These are phyloP conservation scores for Millerago galiae DNA, from an alignment of 805 yeast genomes.

Conservation along the genomic window DNA sequence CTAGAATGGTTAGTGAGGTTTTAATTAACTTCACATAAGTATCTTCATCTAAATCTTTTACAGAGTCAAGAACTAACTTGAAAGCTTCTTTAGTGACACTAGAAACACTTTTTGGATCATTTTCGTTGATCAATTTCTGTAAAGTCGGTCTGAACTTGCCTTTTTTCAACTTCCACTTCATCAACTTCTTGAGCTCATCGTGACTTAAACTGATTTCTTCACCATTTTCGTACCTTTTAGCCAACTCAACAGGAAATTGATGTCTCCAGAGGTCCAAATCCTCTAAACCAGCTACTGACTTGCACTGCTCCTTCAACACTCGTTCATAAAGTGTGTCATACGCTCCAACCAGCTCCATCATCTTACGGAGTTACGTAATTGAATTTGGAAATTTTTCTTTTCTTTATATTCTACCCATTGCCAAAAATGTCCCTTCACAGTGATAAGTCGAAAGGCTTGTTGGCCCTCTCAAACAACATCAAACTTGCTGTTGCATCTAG, in stretches of 20 bases:
- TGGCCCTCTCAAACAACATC: conserved; percentile 21
- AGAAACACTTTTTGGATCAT: conserved; percentile 10
- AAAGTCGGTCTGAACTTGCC: conserved; percentile 24
- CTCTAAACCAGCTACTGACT: not conserved
- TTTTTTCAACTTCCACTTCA: conserved; percentile 24
- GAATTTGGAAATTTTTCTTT: no score
- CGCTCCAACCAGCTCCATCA: no score
- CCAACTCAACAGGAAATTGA: conserved; percentile 7
- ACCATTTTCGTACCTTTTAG: conserved; percentile 2
- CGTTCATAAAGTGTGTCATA: not conserved
- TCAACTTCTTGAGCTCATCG: conserved; percentile 18
- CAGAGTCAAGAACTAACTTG: not conserved
- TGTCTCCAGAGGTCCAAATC: conserved; percentile 20
- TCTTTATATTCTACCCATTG: no score
- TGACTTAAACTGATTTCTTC: conserved; percentile 8
- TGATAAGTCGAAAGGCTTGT: conserved; percentile 18
- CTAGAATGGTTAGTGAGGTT: conserved; percentile 5
- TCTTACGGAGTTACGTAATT: no score
- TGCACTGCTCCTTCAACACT: not conserved
- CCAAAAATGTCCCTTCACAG: conserved; percentile 19
- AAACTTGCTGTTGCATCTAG: conserved; percentile 24
- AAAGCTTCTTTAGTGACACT: conserved; percentile 11
- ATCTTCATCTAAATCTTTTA: not conserved
- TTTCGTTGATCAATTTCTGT: conserved; percentile 17
- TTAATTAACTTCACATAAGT: conserved; percentile 11